Conservation (phyloP, 805 yeast genomes). For the Debaryomyces hansenii region DNA sequence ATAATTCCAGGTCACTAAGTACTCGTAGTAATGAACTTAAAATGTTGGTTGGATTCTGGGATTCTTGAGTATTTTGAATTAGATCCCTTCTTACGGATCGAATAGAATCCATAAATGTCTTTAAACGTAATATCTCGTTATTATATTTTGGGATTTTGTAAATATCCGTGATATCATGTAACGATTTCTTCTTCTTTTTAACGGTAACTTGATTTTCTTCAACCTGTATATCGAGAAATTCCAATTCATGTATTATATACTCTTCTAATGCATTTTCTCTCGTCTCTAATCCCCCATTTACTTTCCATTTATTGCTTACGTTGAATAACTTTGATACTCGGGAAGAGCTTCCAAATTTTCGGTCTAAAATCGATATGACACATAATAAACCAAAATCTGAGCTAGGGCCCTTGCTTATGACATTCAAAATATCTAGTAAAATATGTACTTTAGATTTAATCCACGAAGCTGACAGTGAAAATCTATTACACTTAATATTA, state of each 20-base stretch:
- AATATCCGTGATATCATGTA: slow-evolving; percentile 1
- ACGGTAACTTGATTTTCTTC: no score
- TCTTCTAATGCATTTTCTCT: slow-evolving; percentile 9
- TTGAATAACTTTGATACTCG: slow-evolving; percentile 31
- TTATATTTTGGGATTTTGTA: slow-evolving; percentile 10
- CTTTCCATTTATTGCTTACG: slow-evolving; percentile 7
- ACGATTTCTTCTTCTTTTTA: background rate
- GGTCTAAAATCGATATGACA: slow-evolving; percentile 25
- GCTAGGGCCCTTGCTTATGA: slow-evolving; percentile 34
- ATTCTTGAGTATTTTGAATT: background rate
- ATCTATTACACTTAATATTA: slow-evolving; percentile 44
- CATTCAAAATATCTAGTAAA: slow-evolving; percentile 49
- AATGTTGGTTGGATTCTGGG: slow-evolving; percentile 33
- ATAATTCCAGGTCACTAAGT: slow-evolving; percentile 32
- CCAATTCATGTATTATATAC: slow-evolving; percentile 24
- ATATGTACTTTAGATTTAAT: slow-evolving; percentile 41
- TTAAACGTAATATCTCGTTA: background rate
- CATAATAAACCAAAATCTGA: slow-evolving; percentile 33
- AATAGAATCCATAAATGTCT: slow-evolving; percentile 7
- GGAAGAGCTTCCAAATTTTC: slow-evolving; percentile 16
- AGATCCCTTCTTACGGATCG: slow-evolving; percentile 16
- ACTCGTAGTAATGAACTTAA: slow-evolving; percentile 31
- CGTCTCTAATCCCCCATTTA: background rate
- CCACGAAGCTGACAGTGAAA: slow-evolving; percentile 55
- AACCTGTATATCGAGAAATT: background rate